Base-by-base conservation (phyloP, 805 yeast species). In the Candida lessepsii region DNA sequence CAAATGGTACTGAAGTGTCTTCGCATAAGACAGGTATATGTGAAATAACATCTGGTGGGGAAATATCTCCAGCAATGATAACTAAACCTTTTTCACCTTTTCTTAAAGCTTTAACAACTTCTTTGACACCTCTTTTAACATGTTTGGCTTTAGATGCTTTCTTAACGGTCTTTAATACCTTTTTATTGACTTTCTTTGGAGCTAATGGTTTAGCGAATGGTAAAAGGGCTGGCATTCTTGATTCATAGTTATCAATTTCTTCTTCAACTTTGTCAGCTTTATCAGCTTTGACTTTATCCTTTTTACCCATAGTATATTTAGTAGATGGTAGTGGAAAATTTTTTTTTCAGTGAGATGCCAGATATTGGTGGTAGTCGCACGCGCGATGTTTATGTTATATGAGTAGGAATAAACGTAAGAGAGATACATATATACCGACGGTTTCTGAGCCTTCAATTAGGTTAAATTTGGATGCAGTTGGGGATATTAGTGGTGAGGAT, bases 51-150 rank as follows among this genome's bases (percentile, higher is more conserved):
- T 93, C 99, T 37, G 90, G 80, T 44, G 99, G 99, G 41, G 95
- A 90, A 49, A 95, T 93, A 63, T 93, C 99, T 54, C 99, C 98
- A 24, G 99, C 99, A 67, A 93, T 82, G 52, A 93, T 73, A 29
- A 93, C 98, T 39, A 93, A 75, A 39, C 99, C 99, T 68, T 93
- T 93, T 64, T 90, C 98, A 51, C 98, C 98, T 69, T 93, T 93
- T 74, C 99, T 83, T 49, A 93, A 77, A 16, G 98, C 93, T 72
- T 93, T 93, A 55, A 91, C 98, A 26, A 93, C 99, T 70, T 93
- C 99, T 69, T 93, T 93, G 42, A 93, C 98, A 63, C 99, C 99
- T 70, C 99, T 81, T 71, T 89, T 91, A 53, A 93, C 96, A 66
- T 91, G 96, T 71, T 93, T 93, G 49, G 96, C 95, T 71, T 93